Evolutionary conservation across 1,139 yeast species (phyloP).

Genomic region (Diutina pseudorugosa): DNA sequence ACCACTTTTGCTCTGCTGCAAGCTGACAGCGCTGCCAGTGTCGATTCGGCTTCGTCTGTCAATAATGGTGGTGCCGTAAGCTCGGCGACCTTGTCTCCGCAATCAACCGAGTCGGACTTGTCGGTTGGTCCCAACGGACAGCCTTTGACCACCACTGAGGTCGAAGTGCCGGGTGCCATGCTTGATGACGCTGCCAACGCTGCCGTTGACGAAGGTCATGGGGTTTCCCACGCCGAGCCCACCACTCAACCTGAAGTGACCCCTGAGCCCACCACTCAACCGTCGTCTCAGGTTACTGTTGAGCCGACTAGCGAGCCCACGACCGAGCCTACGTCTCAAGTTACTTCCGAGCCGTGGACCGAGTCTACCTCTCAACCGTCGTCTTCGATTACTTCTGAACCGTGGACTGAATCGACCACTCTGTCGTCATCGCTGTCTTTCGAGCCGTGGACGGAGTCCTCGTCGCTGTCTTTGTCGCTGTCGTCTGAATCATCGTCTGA

Average conservation of each 20-base stretch:
- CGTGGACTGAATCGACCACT: background rate
- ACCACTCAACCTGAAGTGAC: background rate
- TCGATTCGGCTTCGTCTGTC: background rate
- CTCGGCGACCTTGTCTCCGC: background rate
- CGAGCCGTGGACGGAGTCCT: too few species aligned
- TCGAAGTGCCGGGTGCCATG: background rate
- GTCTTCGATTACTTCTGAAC: background rate
- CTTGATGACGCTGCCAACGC: background rate
- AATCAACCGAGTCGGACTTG: background rate
- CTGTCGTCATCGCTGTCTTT: too few species aligned
- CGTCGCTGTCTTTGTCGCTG: too few species aligned
- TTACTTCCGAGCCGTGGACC: background rate
- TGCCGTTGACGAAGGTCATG: background rate
- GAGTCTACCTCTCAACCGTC: background rate
- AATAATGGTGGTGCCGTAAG: background rate
- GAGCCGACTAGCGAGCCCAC: background rate
- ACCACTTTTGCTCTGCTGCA: background rate
- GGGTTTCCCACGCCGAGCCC: background rate
- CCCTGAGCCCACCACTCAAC: background rate
- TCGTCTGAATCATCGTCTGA: background rate
- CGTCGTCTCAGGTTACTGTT: background rate
- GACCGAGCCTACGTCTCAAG: background rate
- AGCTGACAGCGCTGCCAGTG: background rate
- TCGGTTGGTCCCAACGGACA: background rate
- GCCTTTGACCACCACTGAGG: background rate